Evolutionary conservation across 345 rosid genomes (phyloP), one percentile per base, ranked within the genome.

Genomic region (Streptanthus diversifolius): DNA sequence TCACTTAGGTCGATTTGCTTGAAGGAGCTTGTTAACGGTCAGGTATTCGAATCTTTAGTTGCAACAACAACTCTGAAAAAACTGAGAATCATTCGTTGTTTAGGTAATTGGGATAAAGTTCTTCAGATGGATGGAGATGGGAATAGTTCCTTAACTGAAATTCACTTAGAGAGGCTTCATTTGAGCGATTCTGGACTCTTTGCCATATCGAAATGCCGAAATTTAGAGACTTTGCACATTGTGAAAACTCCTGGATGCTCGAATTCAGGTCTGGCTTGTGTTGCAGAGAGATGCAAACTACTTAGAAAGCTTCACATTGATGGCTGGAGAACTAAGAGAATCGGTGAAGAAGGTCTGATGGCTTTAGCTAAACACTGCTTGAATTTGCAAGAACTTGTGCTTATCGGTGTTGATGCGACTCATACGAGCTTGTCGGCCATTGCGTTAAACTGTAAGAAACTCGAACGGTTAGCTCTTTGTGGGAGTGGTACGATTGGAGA

Each of bases 221-320:
- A 81, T 64, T 13, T 92, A 52, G 96, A 92, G 40, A 87, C 49
- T 60, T 73, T 92, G 69, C 90, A 80, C 30, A 71, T 92, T 4
- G 82, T 87, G 52, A 90, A 86, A 75, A 80, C 85, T 0, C 85
- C 87, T 0, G 95, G 90, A 41, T 92, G 91, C 63, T 83, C 96
- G 5, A 74, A 88, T 82, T 65, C 32, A 0, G 93, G 98, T 67
- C 79, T 92, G 49, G 57, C 54, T 73, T 40, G 48, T 12, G 81
- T 92, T 13, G 98, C 86, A 1, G 82, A 84, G 85, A 79, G 81
- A 27, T 92, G 98, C 44, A 83, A 58, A 77, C 58, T 67, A 9
- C 69, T 92, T 47, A 88, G 86, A 81, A 88, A 92, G 87, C 88
- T 92, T 73, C 96, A 86, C 58, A 71, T 92, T 45, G 95, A 92